A percentile compares a stretch with the other conserved stretches of the same genome.
These are phyloP conservation scores for Phytophthora quininea DNA, from an alignment of 352 stramenopile genomes.

Conservation along the genomic window DNA sequence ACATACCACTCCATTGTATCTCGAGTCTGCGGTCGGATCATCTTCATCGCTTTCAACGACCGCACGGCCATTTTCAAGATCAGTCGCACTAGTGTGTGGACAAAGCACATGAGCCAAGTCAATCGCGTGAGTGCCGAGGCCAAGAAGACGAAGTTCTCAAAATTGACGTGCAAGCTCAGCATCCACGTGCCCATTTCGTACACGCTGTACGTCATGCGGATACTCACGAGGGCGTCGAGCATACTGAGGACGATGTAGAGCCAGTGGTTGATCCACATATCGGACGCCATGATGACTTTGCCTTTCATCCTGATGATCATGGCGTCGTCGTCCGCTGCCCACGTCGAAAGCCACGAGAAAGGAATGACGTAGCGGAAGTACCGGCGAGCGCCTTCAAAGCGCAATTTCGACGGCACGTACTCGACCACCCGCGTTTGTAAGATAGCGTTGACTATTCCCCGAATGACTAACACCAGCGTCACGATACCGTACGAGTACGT, in stretches of 20 bases:
- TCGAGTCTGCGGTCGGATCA: constrained; percentile 34
- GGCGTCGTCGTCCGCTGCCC: constrained; percentile 41
- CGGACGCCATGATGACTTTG: constrained; percentile 54
- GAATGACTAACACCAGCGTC: constrained; percentile 54
- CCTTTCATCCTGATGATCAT: constrained; percentile 60
- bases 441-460: constrained; percentile 53
- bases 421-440: constrained; percentile 41
- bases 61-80: constrained; percentile 38
- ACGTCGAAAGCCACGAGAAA: constrained; percentile 48
- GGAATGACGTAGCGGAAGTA: constrained; percentile 51
- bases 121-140: constrained; percentile 50
- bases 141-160: constrained; percentile 68
- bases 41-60: constrained; percentile 36
- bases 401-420: constrained; percentile 50
- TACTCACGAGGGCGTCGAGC: constrained; percentile 48
- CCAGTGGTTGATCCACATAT: constrained; percentile 79
- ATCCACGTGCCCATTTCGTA: constrained; percentile 62
- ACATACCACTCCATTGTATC: constrained; percentile 57
- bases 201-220: constrained; percentile 53
- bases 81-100: constrained; percentile 42
- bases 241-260: constrained; percentile 67
- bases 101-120: constrained; percentile 66
- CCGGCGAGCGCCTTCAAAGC: constrained; percentile 34
- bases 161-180: constrained; percentile 49
- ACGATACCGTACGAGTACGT: constrained; percentile 52